Evolutionary conservation across 805 yeast genomes (phyloP).

Genomic region (Nakazawaea anatomiae): DNA sequence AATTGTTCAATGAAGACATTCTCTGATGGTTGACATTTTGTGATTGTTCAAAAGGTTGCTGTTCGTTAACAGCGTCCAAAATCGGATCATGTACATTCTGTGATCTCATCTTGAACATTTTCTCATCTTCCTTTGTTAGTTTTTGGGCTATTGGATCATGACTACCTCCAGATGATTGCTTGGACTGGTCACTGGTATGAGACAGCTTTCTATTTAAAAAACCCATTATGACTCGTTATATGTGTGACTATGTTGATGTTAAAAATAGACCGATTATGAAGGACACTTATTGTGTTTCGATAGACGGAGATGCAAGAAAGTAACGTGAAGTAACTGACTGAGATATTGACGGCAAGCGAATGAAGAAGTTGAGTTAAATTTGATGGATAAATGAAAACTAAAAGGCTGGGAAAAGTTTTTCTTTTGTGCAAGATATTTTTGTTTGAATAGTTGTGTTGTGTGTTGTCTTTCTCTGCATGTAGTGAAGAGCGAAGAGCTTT

Average conservation of each 20-base stretch:
- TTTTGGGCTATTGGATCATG: constrained; percentile 28
- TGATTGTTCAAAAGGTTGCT: constrained; percentile 84
- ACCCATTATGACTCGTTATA: constrained; percentile 2
- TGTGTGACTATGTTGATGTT: neutral
- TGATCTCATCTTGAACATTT: constrained; percentile 56
- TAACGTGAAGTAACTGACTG: neutral
- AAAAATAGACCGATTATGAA: neutral
- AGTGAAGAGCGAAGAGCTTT: too few species aligned
- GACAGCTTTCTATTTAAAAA: constrained; percentile 6
- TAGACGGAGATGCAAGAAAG: neutral
- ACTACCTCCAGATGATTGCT: neutral
- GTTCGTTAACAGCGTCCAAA: constrained; percentile 87
- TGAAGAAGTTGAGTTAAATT: neutral
- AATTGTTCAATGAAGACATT: constrained; percentile 29
- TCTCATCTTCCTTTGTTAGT: constrained; percentile 45
- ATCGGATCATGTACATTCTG: constrained; percentile 85
- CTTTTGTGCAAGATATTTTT: neutral
- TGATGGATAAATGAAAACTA: neutral
- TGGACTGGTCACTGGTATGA: neutral
- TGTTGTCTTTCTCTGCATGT: too few species aligned
- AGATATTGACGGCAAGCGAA: neutral
- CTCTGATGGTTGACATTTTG: constrained; percentile 28
- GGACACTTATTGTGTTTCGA: neutral
- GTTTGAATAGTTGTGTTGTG: neutral
- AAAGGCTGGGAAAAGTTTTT: neutral